phyloP scores from a whole-genome alignment of 2,329 filamentous ascomycete genomes.

The Scytalidium lignicola region DNA sequence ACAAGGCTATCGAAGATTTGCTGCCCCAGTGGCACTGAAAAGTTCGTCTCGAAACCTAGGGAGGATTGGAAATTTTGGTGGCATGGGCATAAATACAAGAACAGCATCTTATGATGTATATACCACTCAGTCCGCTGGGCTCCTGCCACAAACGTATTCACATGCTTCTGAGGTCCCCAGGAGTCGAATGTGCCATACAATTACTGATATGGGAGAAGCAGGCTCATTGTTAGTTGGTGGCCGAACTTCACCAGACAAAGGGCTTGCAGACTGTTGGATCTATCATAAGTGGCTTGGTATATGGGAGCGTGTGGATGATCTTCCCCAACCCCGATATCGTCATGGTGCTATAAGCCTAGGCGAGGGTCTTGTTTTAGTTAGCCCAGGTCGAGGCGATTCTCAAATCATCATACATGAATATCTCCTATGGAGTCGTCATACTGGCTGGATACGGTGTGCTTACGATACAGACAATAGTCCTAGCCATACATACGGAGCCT shows the following conservation, averaged over 20 bases:
- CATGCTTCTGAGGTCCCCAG: conserved; percentile 31
- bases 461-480: conserved; percentile 6
- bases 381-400: conserved; percentile 25
- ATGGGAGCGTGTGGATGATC: conserved; percentile 61
- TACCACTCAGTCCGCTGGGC: not conserved
- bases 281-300: conserved; percentile 44
- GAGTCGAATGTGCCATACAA: conserved; percentile 67
- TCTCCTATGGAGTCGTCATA: conserved; percentile 23
- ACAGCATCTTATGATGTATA: conserved; percentile 43
- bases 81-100: conserved; percentile 35
- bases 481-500: conserved; percentile 16
- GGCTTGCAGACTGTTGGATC: conserved; percentile 71
- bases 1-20: conserved; percentile 54
- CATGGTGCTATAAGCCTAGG: conserved; percentile 58
- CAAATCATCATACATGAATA: conserved; percentile 14
- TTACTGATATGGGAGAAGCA: conserved; percentile 57
- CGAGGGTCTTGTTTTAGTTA: conserved; percentile 40
- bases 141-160: not conserved
- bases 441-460: conserved; percentile 24
- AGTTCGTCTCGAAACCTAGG: conserved; percentile 30
- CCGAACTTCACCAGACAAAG: conserved; percentile 66
- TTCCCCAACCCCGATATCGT: conserved; percentile 70
- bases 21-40: conserved; percentile 42
- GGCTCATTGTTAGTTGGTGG: conserved; percentile 69
- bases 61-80: conserved; percentile 25